phyloP scores from a whole-genome alignment of 2,329 filamentous ascomycete genomes.

The Fusarium denticulatum region DNA sequence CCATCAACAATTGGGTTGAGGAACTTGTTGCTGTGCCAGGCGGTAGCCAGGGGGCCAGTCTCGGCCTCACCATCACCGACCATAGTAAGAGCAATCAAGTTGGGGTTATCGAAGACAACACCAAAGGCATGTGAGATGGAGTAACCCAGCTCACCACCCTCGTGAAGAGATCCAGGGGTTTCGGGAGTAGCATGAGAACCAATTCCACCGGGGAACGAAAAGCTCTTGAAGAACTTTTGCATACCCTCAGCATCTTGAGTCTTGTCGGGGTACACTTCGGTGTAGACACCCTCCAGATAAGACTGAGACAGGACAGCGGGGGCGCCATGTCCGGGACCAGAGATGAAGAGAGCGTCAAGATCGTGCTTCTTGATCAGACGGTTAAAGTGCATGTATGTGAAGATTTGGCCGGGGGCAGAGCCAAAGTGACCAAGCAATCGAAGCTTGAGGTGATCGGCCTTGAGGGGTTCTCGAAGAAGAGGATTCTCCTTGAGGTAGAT shows the following conservation, averaged over 20 bases:
- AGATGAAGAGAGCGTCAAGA: conserved; percentile 76
- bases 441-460: conserved; percentile 76
- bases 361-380: conserved; percentile 84
- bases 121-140: conserved; percentile 83
- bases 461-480: conserved; percentile 74
- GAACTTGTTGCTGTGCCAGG: conserved; percentile 86
- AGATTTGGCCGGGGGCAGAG: conserved; percentile 81
- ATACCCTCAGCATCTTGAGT: conserved; percentile 74
- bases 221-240: conserved; percentile 82
- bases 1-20: conserved; percentile 82
- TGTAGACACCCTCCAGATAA: conserved; percentile 81
- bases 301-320: conserved; percentile 80
- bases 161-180: conserved; percentile 80
- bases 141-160: conserved; percentile 85
- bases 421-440: conserved; percentile 82
- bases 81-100: conserved; percentile 80
- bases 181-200: conserved; percentile 82
- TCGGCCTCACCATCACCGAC: conserved; percentile 86
- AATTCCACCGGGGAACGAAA: conserved; percentile 83
- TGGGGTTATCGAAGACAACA: conserved; percentile 77
- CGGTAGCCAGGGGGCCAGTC: conserved; percentile 80
- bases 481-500: conserved; percentile 81
- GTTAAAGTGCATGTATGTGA: conserved; percentile 86
- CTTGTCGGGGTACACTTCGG: conserved; percentile 80
- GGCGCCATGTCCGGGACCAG: conserved; percentile 81